Evolutionary conservation across 2,329 filamentous ascomycete genomes (phyloP), one percentile per base, ranked within the genome.

Genomic region (Pyrenophora seminiperda): DNA sequence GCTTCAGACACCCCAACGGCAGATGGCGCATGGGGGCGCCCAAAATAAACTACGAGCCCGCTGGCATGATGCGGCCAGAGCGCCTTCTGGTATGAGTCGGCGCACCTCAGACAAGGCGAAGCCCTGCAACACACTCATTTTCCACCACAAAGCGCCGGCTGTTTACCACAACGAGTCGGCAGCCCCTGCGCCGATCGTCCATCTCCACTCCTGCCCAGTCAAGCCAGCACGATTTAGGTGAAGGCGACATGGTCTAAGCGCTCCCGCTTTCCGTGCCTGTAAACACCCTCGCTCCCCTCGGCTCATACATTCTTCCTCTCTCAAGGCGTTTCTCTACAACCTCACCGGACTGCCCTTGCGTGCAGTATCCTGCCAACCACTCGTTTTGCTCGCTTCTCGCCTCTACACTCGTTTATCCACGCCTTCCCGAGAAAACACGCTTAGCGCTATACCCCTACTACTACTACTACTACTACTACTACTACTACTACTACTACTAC

Each of bases 391-490:
- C 56, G 56, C 42, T 54, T 55, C 51, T 42, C 38, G 47, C 54
- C 58, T 46, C 47, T 54, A 64, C 65, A 61, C 57, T 67, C 65
- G 63, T 66, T 67, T 66, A 56, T 48, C 52, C 42, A 43, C 18
- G 47, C 44, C 47, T 40, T 39, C 7, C 4, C 24, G 44, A 24
- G 27, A 38, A 47, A 40, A 39, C 36, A 34, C 17, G n/a, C 15
- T 29, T 31, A 34, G 13, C 41, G 14, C 15, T 41, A 18, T 24
- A 18, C 41, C 29, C 29, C 22, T 19, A 37, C 41, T 17, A 20
- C 43, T 32, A 39, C 30, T 18, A 42, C 34, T 30, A 49, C 36
- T 36, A 32, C 43, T 42, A 27, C 34, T 36, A 32, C 43, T 42
- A 27, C 34, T 24, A 18, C 41, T 27, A 34, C 22, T 19, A 37